phyloP scores from a whole-genome alignment of 805 yeast species.

The Pichia phayaonensis region DNA sequence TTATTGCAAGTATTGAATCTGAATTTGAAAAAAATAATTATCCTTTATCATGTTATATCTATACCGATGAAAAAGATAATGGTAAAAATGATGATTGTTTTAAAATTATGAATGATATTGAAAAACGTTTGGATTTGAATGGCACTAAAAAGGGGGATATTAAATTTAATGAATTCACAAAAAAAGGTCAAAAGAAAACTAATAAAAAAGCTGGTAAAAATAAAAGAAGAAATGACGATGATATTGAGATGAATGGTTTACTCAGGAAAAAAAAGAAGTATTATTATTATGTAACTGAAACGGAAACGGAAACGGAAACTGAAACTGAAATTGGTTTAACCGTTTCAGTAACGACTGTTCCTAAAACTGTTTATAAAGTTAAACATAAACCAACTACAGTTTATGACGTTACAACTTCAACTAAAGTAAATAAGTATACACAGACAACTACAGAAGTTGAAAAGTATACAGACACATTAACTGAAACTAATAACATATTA shows the following conservation, averaged over 20 bases:
- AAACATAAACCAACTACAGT: neutral
- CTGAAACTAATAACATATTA: neutral
- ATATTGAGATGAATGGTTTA: neutral
- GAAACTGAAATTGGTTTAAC: neutral
- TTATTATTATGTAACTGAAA: neutral
- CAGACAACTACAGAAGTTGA: neutral
- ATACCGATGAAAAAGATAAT: neutral
- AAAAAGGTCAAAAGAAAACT: neutral
- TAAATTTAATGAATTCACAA: neutral
- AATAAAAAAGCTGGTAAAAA: neutral
- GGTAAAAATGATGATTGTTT: neutral
- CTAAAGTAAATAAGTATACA: neutral
- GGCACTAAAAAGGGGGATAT: too few relatives aligned
- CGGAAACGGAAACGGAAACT: neutral
- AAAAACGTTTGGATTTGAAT: neutral
- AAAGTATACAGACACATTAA: neutral
- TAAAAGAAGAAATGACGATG: neutral
- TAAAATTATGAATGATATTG: neutral
- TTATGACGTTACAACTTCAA: neutral
- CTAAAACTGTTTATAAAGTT: slow-evolving; percentile 1
- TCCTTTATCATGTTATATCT: neutral
- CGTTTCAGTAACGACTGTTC: neutral
- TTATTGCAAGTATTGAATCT: neutral
- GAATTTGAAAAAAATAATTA: neutral
- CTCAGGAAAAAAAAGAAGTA: neutral